phyloP scores from a whole-genome alignment of 192 early-diverging fungal species.

The Phycomyces nitens region DNA sequence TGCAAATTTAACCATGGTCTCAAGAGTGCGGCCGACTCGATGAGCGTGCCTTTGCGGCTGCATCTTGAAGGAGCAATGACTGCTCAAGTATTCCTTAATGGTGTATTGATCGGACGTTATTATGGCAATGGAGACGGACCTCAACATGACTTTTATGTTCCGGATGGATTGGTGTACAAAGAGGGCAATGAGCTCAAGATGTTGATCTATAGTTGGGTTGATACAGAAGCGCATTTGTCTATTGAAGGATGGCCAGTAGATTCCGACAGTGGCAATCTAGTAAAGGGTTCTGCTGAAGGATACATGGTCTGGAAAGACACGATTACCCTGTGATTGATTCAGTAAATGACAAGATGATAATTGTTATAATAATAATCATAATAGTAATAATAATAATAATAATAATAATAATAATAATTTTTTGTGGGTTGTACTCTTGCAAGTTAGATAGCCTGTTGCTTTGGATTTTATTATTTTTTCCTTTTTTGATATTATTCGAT shows the following conservation, averaged over 20 bases:
- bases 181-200: conserved; percentile 40
- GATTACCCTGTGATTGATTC: not conserved
- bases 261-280: conserved; percentile 23
- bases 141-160: conserved; percentile 68
- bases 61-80: conserved; percentile 64
- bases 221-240: conserved; percentile 10
- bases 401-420: too few relatives aligned
- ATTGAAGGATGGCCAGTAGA: conserved; percentile 28
- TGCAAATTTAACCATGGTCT: conserved; percentile 29
- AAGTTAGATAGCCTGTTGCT: not conserved
- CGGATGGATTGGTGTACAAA: conserved; percentile 46
- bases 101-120: conserved; percentile 64
- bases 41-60: conserved; percentile 59
- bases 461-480: too few relatives aligned
- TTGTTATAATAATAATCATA: not conserved
- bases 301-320: conserved; percentile 26
- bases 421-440: too few relatives aligned
- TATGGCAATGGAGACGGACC: conserved; percentile 63
- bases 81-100: conserved; percentile 67
- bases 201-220: conserved; percentile 46
- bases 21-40: not conserved
- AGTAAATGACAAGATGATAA: too few relatives aligned
- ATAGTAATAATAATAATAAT: not conserved
- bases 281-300: conserved; percentile 3
- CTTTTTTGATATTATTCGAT: too few relatives aligned